phyloP scores from a whole-genome alignment of 768 basidiomycete genomes.

The Collybia nuda region DNA sequence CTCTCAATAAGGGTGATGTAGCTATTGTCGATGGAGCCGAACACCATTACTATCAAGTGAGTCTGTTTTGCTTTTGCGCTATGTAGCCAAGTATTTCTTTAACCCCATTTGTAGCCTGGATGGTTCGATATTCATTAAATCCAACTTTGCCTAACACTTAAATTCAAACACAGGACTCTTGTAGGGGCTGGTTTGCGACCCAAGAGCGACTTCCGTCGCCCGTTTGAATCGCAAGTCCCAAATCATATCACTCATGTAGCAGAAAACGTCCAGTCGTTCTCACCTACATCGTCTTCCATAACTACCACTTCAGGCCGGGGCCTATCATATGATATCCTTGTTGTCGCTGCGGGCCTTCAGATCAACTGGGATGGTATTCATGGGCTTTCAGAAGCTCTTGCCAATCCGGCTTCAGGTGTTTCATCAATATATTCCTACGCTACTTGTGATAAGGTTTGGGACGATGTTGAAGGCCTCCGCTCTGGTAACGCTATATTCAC shows the following conservation, averaged over 20 bases:
- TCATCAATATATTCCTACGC: constrained; percentile 92
- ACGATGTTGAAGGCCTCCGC: constrained; percentile 73
- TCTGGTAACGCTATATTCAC: constrained; percentile 90
- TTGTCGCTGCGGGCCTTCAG: constrained; percentile 88
- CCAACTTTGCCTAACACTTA: constrained; percentile 1
- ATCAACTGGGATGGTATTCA: constrained; percentile 78
- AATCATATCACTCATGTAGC: constrained; percentile 67
- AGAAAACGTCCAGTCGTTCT: constrained; percentile 72
- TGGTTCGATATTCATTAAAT: constrained; percentile 51
- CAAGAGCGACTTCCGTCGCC: constrained; percentile 68
- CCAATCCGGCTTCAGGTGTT: constrained; percentile 77
- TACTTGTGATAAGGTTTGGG: constrained; percentile 88
- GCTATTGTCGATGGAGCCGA: constrained; percentile 82
- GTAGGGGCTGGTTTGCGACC: constrained; percentile 83
- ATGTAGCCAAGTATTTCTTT: neutral
- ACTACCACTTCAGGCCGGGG: constrained; percentile 69
- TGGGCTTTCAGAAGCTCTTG: constrained; percentile 74
- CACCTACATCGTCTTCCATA: constrained; percentile 72
- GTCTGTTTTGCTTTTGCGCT: constrained; percentile 6
- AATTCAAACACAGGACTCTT: constrained; percentile 65
- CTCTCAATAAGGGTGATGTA: constrained; percentile 73
- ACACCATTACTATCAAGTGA: constrained; percentile 83
- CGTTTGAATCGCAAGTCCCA: constrained; percentile 72
- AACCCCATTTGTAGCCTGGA: constrained; percentile 62
- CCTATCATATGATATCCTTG: constrained; percentile 79